These are phyloP conservation scores for Zygosaccharomyces pseudobailii DNA, from an alignment of 1,139 yeast species.

Conservation along the genomic window DNA sequence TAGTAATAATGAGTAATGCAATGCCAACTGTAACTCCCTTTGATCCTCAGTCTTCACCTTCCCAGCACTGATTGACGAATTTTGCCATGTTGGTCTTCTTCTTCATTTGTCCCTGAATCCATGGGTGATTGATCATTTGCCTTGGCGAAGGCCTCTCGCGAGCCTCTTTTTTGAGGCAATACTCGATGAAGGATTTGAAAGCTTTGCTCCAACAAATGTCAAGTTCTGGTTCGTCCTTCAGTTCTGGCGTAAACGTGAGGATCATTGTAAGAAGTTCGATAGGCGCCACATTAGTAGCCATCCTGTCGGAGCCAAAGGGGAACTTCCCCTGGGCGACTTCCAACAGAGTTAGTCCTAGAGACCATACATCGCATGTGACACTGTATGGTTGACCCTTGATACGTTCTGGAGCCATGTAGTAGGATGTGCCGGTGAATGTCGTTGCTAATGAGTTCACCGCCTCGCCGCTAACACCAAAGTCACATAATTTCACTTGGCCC, in stretches of 20 bases:
- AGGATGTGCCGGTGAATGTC: constrained; percentile 94
- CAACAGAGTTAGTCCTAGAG: constrained; percentile 80
- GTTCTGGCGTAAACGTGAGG: constrained; percentile 72
- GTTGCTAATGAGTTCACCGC: constrained; percentile 93
- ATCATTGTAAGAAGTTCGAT: constrained; percentile 81
- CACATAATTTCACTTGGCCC: constrained; percentile 90
- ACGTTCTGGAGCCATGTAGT: constrained; percentile 98
- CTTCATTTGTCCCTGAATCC: constrained; percentile 73
- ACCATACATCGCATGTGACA: constrained; percentile 95
- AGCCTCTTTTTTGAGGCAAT: constrained; percentile 77
- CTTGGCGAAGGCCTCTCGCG: constrained; percentile 83
- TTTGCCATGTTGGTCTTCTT: constrained; percentile 79
- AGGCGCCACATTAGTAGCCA: constrained; percentile 52
- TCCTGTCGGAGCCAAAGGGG: constrained; percentile 50
- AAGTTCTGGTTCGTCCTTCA: constrained; percentile 70
- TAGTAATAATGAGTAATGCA: not conserved
- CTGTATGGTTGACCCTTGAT: constrained; percentile 93
- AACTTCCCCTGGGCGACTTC: constrained; percentile 90
- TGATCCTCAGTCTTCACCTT: constrained; percentile 14
- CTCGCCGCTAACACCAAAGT: constrained; percentile 98
- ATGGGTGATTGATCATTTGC: constrained; percentile 88
- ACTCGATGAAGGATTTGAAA: constrained; percentile 75
- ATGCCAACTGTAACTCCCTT: not conserved
- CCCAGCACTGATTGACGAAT: constrained; percentile 81
- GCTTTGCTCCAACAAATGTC: constrained; percentile 78